Evolutionary conservation across 805 yeast species (phyloP).

Genomic region (Kluyveromyces lactis): DNA sequence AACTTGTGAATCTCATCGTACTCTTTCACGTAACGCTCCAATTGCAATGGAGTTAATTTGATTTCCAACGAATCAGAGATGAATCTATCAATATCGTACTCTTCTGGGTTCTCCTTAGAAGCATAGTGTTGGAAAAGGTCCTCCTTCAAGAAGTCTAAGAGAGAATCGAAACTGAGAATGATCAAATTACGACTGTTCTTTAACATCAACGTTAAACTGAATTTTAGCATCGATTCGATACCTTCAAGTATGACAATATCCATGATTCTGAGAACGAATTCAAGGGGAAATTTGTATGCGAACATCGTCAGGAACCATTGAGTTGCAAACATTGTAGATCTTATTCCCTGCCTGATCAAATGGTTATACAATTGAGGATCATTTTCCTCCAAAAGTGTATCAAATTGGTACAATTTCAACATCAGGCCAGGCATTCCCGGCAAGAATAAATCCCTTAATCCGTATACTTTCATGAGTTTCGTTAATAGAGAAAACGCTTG

Average conservation of each 20-base stretch:
- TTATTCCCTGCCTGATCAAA: conserved; percentile 75
- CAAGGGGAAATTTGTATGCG: conserved; percentile 89
- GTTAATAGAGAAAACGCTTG: conserved; percentile 81
- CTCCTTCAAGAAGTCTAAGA: conserved; percentile 72
- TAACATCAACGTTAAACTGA: conserved; percentile 73
- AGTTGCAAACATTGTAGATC: conserved; percentile 92
- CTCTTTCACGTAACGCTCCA: conserved; percentile 65
- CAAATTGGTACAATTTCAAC: conserved; percentile 79
- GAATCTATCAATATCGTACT: conserved; percentile 62
- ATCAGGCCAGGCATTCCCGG: conserved; percentile 95
- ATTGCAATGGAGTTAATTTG: conserved; percentile 60
- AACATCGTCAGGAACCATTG: conserved; percentile 96
- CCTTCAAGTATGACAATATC: conserved; percentile 91
- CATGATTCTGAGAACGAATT: conserved; percentile 76
- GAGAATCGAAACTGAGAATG: conserved; percentile 61
- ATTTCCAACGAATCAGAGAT: conserved; percentile 73
- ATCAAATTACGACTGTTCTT: conserved; percentile 56
- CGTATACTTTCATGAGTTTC: conserved; percentile 76
- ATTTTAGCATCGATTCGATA: conserved; percentile 72
- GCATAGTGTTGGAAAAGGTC: conserved; percentile 63
- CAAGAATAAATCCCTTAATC: conserved; percentile 65
- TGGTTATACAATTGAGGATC: conserved; percentile 70
- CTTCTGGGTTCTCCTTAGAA: conserved; percentile 16
- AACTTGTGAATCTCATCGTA: conserved; percentile 61
- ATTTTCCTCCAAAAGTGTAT: conserved; percentile 70